These are phyloP conservation scores for Chlorella variabilis DNA, from an alignment of 163 green algal species.

Conservation along the genomic window DNA sequence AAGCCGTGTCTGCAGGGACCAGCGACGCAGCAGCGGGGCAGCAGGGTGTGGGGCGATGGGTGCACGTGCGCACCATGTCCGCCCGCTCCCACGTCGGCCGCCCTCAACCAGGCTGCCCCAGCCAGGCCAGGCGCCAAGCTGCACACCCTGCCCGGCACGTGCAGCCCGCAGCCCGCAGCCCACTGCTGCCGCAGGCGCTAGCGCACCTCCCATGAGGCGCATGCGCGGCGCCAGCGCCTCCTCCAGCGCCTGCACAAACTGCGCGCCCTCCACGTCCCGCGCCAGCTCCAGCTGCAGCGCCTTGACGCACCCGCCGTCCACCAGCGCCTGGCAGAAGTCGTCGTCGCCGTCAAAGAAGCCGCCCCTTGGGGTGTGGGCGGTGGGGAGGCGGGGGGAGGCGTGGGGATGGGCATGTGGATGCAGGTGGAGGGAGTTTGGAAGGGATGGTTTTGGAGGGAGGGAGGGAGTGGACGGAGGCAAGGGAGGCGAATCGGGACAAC, in stretches of 20 bases:
- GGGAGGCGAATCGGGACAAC: no score
- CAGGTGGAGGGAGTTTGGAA: no score
- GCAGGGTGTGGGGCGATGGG: neutral
- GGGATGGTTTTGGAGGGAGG: no score
- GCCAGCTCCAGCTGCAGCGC: constrained; percentile 59
- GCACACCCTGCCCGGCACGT: no score
- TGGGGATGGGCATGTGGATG: neutral
- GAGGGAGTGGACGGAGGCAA: no score
- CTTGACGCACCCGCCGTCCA: constrained; percentile 89
- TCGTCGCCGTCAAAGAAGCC: constrained; percentile 58
- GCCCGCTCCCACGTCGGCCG: neutral
- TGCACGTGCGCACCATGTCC: neutral
- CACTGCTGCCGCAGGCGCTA: neutral
- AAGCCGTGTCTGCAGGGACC: constrained; percentile 47
- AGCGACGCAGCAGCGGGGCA: no score
- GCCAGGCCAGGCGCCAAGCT: no score
- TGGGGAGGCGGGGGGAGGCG: neutral
- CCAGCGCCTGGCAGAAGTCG: constrained; percentile 76
- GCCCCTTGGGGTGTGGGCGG: constrained; percentile 1
- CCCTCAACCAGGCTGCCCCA: no score
- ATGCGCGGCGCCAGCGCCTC: constrained; percentile 51
- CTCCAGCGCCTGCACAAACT: constrained; percentile 48
- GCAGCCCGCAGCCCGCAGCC: no score
- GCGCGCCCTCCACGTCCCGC: constrained; percentile 57
- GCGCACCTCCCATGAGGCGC: constrained; percentile 43